Evolutionary conservation across 192 early-diverging fungal genomes (phyloP).

Genomic region (Coemansia furcata): DNA sequence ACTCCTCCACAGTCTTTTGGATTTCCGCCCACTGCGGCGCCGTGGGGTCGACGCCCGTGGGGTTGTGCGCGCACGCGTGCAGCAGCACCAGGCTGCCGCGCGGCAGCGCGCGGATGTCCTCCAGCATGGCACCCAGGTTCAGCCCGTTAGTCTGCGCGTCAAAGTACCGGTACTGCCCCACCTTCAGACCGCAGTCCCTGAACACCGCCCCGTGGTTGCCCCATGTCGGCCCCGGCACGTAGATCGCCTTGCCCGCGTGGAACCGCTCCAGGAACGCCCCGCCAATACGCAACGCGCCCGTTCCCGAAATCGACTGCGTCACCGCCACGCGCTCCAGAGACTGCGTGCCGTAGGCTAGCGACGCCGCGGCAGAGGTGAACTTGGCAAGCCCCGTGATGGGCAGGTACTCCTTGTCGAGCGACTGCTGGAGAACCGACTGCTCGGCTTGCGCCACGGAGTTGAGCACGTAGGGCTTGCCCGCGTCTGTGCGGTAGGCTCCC

Average conservation of each 20-base stretch:
- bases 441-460: conserved; percentile 89
- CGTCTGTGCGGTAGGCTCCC: conserved; percentile 95
- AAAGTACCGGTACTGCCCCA: conserved; percentile 91
- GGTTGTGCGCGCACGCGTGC: conserved; percentile 99
- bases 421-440: conserved; percentile 60
- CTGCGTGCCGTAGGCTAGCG: conserved; percentile 83
- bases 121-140: conserved; percentile 90
- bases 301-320: conserved; percentile 96
- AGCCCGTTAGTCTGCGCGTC: conserved; percentile 90
- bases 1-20: conserved; percentile 71
- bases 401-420: conserved; percentile 95
- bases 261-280: conserved; percentile 81
- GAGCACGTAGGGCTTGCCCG: conserved; percentile 91
- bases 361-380: conserved; percentile 79
- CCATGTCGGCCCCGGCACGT: conserved; percentile 94
- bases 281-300: conserved; percentile 93
- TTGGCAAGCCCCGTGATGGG: conserved; percentile 87
- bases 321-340: conserved; percentile 74
- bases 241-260: conserved; percentile 77
- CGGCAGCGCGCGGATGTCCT: conserved; percentile 85
- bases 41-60: conserved; percentile 98
- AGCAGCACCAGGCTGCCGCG: conserved; percentile 86
- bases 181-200: conserved; percentile 83
- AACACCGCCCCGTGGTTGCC: conserved; percentile 97
- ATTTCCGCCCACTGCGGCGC: conserved; percentile 89